Percentiles rank a stretch among this genome's conserved stretches.
These are phyloP conservation scores for Rauvolfia tetraphylla DNA, from an alignment of 257 asterid species.

Conservation along the genomic window DNA sequence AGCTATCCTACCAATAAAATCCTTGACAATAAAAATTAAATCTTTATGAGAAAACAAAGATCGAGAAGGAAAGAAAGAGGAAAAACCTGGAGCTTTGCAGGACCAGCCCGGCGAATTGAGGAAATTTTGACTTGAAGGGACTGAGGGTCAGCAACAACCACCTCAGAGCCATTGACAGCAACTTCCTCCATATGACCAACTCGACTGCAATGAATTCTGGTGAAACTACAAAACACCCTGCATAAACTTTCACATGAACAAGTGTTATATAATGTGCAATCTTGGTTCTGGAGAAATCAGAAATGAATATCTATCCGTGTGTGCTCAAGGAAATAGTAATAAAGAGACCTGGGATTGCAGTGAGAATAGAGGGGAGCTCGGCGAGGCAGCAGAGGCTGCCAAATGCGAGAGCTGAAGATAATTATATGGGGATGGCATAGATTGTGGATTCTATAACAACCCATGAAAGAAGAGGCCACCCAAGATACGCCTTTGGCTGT, in stretches of 20 bases:
- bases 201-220: background rate
- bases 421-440: background rate
- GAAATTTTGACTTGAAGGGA: constrained; percentile 54
- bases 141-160: constrained; percentile 50
- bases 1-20: background rate
- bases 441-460: background rate
- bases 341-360: constrained; percentile 9
- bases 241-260: background rate
- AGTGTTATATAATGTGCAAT: background rate
- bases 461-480: constrained; percentile 7
- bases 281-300: background rate
- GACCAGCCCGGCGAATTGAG: constrained; percentile 52
- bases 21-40: background rate
- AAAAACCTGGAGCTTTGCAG: constrained; percentile 74
- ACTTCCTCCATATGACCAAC: constrained; percentile 52
- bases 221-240: constrained; percentile 33
- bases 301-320: background rate
- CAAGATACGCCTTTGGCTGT: background rate
- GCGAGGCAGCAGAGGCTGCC: background rate
- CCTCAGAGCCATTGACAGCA: constrained; percentile 52
- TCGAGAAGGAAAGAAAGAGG: background rate
- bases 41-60: background rate
- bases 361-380: background rate
- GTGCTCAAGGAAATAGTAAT: background rate
- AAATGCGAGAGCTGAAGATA: background rate